These are phyloP conservation scores for Ceratocystis huliohia DNA, from an alignment of 2,329 filamentous ascomycete species.

Conservation along the genomic window DNA sequence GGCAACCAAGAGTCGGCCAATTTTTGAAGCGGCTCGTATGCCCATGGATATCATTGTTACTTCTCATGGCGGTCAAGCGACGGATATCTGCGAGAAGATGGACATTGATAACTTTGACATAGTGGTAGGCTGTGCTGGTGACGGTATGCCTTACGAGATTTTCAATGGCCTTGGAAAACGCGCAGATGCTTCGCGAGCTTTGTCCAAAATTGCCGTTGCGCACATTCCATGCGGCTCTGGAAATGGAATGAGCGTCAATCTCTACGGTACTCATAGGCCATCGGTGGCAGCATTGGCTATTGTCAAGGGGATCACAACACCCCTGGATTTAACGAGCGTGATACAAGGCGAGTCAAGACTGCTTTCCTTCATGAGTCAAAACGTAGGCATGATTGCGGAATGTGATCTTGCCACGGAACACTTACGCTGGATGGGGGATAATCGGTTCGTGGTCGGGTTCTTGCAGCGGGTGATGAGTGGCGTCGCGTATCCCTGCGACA, in stretches of 20 bases:
- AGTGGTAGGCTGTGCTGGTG: slow-evolving; percentile 78
- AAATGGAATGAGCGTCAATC: slow-evolving; percentile 84
- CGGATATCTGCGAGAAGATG: slow-evolving; percentile 60
- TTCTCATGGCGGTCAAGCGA: slow-evolving; percentile 59
- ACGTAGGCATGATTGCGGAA: slow-evolving; percentile 81
- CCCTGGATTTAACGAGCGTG: slow-evolving; percentile 74
- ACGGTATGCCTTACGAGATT: slow-evolving; percentile 82
- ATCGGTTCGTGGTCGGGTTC: slow-evolving; percentile 76
- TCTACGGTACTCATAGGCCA: slow-evolving; percentile 66
- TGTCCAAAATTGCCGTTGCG: slow-evolving; percentile 65
- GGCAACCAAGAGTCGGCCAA: slow-evolving; percentile 60
- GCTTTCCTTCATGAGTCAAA: slow-evolving; percentile 82
- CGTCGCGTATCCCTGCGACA: slow-evolving; percentile 74
- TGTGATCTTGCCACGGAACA: slow-evolving; percentile 81
- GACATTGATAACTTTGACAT: slow-evolving; percentile 75
- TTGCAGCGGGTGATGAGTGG: slow-evolving; percentile 62
- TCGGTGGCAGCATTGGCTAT: slow-evolving; percentile 68
- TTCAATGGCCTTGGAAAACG: slow-evolving; percentile 83
- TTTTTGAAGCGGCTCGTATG: slow-evolving; percentile 73
- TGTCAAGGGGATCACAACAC: slow-evolving; percentile 74
- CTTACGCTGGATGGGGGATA: slow-evolving; percentile 81
- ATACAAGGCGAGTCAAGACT: slow-evolving; percentile 65
- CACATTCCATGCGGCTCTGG: slow-evolving; percentile 88
- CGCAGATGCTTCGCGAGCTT: slow-evolving; percentile 57
- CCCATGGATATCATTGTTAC: slow-evolving; percentile 62